Evolutionary conservation across 1,139 yeast genomes (phyloP), one percentile per base, ranked within the genome.

Genomic region (Candida mesenterica): DNA sequence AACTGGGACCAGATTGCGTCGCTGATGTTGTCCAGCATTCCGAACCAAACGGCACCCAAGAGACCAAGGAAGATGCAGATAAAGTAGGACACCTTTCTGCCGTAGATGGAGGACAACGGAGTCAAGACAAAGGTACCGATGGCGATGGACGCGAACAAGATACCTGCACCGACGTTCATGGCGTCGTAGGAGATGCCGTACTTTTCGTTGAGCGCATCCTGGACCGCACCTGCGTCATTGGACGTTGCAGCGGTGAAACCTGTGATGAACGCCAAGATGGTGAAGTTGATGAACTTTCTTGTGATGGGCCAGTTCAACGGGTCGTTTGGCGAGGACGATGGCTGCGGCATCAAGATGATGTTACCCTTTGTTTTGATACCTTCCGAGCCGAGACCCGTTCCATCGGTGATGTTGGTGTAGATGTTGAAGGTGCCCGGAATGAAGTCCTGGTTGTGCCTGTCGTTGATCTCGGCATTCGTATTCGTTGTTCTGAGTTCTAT

Each of bases 281-380:
- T 30, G 32, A 54, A 49, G 37, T 56, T 53, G 44, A 53, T 43
- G 25, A 46, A 34, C 44, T 60, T 61, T 19, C 61, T 49, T 17
- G 42, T 24, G 5, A 30, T 29, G 3, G 49, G 33, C 77, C 78
- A 72, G 50, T 76, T 78, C 32, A 78, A 59, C 2, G 83, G 84
- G 49, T 78, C 83, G 46, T 77, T 75, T 15, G 74, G 72, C 4
- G 79, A 72, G 38, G 71, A 71, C 10, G 79, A 62, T 4, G 83
- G 83, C 46, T 75, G 81, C 3, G 82, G 83, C 32, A 75, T 62
- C 35, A 78, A 57, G 20, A 77, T 66, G 34, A 74, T 59, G 27
- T 44, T 42, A 9, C 50, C 50, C 16, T 34, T 35, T 5, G 40
- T 39, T 31, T 48, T 46, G 17, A 46, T 35, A 1, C 37, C 46